These are phyloP conservation scores for Phytopythium chamaehyphon DNA, from an alignment of 352 stramenopile species.

Conservation along the genomic window DNA sequence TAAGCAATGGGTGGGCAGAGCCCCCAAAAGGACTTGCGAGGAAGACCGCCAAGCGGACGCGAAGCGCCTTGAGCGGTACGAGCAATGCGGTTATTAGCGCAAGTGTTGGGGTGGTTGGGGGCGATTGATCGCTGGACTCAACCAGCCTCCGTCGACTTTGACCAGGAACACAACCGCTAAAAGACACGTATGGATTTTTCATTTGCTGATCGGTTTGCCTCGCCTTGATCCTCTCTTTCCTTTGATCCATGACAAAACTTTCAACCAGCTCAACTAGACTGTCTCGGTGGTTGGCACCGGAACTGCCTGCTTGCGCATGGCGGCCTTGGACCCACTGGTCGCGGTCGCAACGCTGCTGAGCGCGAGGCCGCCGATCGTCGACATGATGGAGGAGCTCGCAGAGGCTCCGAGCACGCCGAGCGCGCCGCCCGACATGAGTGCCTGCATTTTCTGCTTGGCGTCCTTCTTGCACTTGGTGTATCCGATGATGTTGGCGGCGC, in stretches of 20 bases:
- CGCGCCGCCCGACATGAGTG: constrained; percentile 72
- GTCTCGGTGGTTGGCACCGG: constrained; percentile 20
- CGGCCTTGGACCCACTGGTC: constrained; percentile 11
- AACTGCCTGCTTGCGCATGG: constrained; percentile 9
- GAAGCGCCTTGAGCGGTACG: neutral
- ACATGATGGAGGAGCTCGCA: constrained; percentile 70
- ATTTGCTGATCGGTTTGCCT: constrained; percentile 2
- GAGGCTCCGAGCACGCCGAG: constrained; percentile 64
- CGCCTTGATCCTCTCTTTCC: neutral
- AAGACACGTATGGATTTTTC: too few relatives aligned
- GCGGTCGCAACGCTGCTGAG: constrained; percentile 29
- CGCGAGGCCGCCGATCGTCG: constrained; percentile 64
- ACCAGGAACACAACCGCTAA: too few relatives aligned
- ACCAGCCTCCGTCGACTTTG: too few relatives aligned
- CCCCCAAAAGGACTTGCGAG: neutral
- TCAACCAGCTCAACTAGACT: constrained; percentile 17
- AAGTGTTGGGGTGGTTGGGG: neutral
- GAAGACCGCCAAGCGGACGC: neutral
- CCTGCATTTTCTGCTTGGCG: constrained; percentile 82
- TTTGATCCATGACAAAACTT: neutral
- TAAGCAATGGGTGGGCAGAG: neutral
- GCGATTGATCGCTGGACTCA: too few relatives aligned
- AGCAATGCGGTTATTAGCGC: neutral
- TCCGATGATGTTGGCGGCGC: constrained; percentile 95
- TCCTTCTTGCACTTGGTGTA: constrained; percentile 97